Evolutionary conservation across 129 eudicot genomes (phyloP).

Genomic region (Lactuca sativa): DNA sequence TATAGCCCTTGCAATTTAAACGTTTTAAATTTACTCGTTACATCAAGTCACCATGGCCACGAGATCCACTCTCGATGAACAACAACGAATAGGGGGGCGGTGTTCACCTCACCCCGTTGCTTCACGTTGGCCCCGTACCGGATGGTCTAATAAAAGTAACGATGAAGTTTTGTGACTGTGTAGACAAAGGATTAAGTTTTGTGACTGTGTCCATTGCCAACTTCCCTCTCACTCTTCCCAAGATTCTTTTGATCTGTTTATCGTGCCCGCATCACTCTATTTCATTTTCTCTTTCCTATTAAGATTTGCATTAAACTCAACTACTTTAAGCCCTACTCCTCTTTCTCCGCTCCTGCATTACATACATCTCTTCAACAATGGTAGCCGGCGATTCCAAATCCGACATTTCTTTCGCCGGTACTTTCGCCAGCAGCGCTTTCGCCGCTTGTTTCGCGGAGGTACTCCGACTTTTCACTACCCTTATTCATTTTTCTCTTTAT

Average conservation of each 20-base stretch:
- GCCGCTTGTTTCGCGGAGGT: conserved; percentile 90
- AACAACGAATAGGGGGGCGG: no score
- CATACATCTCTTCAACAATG: conserved; percentile 4
- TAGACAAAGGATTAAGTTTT: no score
- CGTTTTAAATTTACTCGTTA: no score
- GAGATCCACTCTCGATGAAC: no score
- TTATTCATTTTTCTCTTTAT: not conserved
- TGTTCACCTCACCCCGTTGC: no score
- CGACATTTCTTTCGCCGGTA: conserved; percentile 62
- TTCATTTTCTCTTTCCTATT: conserved; percentile 4
- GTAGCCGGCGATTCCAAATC: conserved; percentile 51
- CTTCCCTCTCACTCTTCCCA: conserved; percentile 19
- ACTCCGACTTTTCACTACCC: not conserved
- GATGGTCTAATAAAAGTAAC: no score
- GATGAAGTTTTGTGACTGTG: no score
- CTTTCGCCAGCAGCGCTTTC: conserved; percentile 70
- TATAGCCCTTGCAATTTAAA: no score
- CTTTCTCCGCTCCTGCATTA: not conserved
- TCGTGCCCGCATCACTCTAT: conserved; percentile 3
- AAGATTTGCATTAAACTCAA: conserved; percentile 3
- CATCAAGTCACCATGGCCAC: no score
- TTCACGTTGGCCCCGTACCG: no score
- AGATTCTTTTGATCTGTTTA: conserved; percentile 8
- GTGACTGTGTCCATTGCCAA: not conserved
- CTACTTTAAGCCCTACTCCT: not conserved